phyloP scores from a whole-genome alignment of 164 flowering plant genomes.

The Umbellularia californica region DNA sequence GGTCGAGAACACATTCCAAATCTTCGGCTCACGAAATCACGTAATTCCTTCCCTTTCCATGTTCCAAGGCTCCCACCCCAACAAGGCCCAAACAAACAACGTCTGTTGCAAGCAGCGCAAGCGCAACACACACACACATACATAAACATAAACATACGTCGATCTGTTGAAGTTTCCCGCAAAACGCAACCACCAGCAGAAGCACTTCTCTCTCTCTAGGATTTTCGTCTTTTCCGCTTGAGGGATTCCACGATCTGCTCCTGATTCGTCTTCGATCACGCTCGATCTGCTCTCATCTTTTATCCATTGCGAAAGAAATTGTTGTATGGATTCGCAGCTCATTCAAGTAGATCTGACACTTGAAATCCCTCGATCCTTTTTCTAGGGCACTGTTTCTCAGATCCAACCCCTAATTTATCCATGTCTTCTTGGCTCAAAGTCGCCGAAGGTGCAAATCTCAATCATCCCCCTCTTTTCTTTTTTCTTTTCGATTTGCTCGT shows the following conservation, averaged over 20 bases:
- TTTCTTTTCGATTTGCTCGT: background rate
- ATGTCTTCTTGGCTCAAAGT: slow-evolving; percentile 91
- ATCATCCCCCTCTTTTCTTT: background rate
- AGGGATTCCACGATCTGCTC: background rate
- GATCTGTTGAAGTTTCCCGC: background rate
- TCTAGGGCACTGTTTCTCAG: background rate
- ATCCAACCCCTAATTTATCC: slow-evolving; percentile 7
- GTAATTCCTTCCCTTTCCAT: too few species aligned
- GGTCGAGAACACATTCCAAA: too few species aligned
- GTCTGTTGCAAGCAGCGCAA: background rate
- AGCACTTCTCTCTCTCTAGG: background rate
- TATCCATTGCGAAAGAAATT: too few species aligned
- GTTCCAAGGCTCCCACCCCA: too few species aligned
- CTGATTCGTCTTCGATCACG: background rate
- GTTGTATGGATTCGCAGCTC: background rate
- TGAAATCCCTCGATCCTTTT: background rate
- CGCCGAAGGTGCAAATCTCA: slow-evolving; percentile 64
- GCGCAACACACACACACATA: too few species aligned
- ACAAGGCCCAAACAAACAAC: background rate
- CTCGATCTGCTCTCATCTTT: too few species aligned
- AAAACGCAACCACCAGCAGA: background rate
- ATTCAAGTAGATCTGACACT: background rate
- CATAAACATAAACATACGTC: too few species aligned
- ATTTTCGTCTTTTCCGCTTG: too few species aligned
- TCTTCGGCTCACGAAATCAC: too few species aligned